Evolutionary conservation across 2,329 filamentous ascomycete genomes (phyloP).

Genomic region (Hirsutella rhossiliensis): DNA sequence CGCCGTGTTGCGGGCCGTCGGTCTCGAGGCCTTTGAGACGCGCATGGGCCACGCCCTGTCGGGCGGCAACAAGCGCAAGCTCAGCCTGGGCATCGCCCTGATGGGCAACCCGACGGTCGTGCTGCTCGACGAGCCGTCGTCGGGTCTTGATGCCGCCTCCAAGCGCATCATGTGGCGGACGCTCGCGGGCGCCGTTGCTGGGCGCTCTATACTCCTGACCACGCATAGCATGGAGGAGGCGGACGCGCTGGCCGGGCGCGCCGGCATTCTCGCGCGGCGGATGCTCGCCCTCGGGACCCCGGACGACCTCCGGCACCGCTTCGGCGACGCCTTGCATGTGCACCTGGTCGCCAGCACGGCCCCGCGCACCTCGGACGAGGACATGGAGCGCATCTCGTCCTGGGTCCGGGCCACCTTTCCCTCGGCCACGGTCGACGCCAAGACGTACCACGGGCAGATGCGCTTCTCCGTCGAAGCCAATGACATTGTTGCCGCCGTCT

Average conservation of each 20-base stretch:
- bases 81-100: constrained; percentile 77
- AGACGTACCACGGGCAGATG: constrained; percentile 75
- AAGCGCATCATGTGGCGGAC: constrained; percentile 93
- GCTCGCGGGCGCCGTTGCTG: constrained; percentile 57
- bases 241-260: constrained; percentile 71
- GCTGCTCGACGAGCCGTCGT: constrained; percentile 79
- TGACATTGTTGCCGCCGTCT: constrained; percentile 20
- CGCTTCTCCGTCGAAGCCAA: constrained; percentile 63
- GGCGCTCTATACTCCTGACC: constrained; percentile 75
- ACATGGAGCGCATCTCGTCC: constrained; percentile 51
- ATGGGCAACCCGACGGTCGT: constrained; percentile 87
- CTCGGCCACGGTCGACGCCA: constrained; percentile 55
- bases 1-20: constrained; percentile 70
- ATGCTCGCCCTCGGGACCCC: constrained; percentile 80
- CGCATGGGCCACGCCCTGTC: constrained; percentile 72
- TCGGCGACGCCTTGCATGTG: constrained; percentile 69
- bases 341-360: constrained; percentile 68
- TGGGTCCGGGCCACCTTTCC: constrained; percentile 56
- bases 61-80: constrained; percentile 88
- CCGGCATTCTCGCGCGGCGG: constrained; percentile 71
- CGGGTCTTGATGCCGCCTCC: constrained; percentile 79
- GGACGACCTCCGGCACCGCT: constrained; percentile 57
- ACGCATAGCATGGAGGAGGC: constrained; percentile 96
- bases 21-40: constrained; percentile 55
- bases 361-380: constrained; percentile 56